Conservation (phyloP, 2,329 filamentous ascomycete genomes). For the Chaetomiaceae sp. region DNA sequence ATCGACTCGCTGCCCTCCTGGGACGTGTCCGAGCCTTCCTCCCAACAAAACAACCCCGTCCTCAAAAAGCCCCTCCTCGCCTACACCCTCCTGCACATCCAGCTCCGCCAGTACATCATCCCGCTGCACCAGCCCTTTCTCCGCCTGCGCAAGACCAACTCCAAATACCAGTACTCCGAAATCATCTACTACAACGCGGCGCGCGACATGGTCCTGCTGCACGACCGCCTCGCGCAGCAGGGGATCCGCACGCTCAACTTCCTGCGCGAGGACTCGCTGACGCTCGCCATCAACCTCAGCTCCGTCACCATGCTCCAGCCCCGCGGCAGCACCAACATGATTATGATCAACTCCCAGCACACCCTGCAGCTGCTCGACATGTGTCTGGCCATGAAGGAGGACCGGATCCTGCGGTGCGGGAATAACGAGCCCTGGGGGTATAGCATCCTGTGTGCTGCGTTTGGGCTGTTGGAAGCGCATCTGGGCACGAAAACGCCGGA, state of each 20-base stretch:
- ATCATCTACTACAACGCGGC: conserved; percentile 59
- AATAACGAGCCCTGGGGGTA: conserved; percentile 61
- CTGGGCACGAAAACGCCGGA: conserved; percentile 51
- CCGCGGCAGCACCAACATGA: conserved; percentile 52
- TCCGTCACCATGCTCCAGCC: conserved; percentile 56
- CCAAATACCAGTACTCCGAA: conserved; percentile 57
- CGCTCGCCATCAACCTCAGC: conserved; percentile 55
- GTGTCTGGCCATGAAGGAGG: conserved; percentile 55
- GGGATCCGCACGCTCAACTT: conserved; percentile 55
- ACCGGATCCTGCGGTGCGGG: conserved; percentile 53
- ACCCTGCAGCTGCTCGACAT: conserved; percentile 56
- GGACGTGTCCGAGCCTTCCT: conserved; percentile 33
- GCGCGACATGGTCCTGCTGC: conserved; percentile 55
- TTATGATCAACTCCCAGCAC: conserved; percentile 56
- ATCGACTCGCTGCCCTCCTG: conserved; percentile 55
- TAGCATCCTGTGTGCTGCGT: conserved; percentile 56
- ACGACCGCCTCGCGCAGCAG: conserved; percentile 54
- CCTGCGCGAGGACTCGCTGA: conserved; percentile 53
- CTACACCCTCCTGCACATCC: conserved; percentile 54
- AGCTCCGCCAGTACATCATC: conserved; percentile 56
- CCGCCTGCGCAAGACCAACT: conserved; percentile 52
- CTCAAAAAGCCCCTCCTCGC: conserved; percentile 52
- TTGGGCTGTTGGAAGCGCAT: conserved; percentile 54
- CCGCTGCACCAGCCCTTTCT: conserved; percentile 56
- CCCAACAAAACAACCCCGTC: conserved; percentile 14